Conservation (phyloP, 2,329 filamentous ascomycete genomes). For the Monosporascus sp. region DNA sequence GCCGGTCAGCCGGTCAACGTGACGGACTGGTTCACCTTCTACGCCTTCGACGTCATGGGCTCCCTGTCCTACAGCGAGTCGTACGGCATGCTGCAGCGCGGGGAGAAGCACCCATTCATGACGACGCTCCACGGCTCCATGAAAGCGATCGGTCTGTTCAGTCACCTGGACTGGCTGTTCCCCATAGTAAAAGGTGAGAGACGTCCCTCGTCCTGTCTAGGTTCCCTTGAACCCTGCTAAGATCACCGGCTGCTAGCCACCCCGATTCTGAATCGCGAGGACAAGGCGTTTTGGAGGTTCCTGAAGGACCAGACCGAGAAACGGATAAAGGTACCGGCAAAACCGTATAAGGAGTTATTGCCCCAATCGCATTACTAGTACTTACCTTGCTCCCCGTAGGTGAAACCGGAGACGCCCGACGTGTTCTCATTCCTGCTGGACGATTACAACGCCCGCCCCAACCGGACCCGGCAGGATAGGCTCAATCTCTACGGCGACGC, state of each 20-base stretch:
- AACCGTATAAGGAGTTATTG: no score
- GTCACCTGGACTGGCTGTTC: conserved; percentile 18
- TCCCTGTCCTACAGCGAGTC: conserved; percentile 33
- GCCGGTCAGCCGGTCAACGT: conserved; percentile 21
- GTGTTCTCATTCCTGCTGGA: conserved; percentile 28
- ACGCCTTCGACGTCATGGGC: conserved; percentile 37
- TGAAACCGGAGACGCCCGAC: conserved; percentile 19
- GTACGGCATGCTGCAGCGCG: conserved; percentile 29
- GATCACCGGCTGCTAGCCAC: no score
- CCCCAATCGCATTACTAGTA: background rate
- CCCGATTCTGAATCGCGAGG: no score
- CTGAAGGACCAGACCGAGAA: no score
- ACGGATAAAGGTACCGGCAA: no score
- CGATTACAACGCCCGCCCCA: conserved; percentile 16
- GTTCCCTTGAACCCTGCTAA: no score
- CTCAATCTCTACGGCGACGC: conserved; percentile 24
- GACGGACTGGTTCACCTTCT: conserved; percentile 30
- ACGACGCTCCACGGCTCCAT: conserved; percentile 18
- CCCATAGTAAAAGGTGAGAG: background rate
- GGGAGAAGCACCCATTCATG: conserved; percentile 22
- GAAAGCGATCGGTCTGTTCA: conserved; percentile 17
- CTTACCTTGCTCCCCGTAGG: background rate
- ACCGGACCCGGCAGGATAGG: conserved; percentile 16
- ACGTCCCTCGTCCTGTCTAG: no score
- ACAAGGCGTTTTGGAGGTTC: no score